Conservation (phyloP, 805 yeast genomes). For the Pichia eremophila region DNA sequence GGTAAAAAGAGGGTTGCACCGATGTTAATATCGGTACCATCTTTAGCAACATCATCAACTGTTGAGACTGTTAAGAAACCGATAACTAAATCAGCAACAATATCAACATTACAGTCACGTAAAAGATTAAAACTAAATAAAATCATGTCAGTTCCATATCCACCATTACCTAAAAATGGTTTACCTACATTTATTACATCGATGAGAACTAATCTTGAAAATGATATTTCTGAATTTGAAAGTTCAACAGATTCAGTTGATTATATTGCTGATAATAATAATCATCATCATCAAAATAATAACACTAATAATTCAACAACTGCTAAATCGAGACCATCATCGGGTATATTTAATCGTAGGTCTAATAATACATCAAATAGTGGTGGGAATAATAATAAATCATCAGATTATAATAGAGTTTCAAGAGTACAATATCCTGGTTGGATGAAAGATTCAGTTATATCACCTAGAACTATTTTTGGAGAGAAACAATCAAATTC, state of each 20-base stretch:
- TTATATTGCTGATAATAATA: constrained; percentile 27
- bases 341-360: background rate
- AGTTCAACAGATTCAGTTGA: constrained; percentile 38
- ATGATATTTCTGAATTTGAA: constrained; percentile 22
- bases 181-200: constrained; percentile 58
- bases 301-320: constrained; percentile 19
- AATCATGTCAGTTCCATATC: constrained; percentile 34
- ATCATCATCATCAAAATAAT: constrained; percentile 19
- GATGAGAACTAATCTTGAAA: constrained; percentile 29
- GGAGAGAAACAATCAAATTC: constrained; percentile 23
- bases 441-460: constrained; percentile 18
- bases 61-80: background rate
- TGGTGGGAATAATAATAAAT: background rate
- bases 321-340: background rate
- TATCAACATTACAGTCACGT: constrained; percentile 14
- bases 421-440: constrained; percentile 22
- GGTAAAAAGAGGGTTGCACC: constrained; percentile 76
- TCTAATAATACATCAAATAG: background rate
- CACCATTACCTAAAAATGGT: constrained; percentile 55
- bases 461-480: constrained; percentile 21
- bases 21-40: constrained; percentile 42
- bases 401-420: background rate
- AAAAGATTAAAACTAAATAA: constrained; percentile 16
- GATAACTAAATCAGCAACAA: background rate
- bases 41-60: background rate